A percentile compares a stretch with the other conserved stretches of the same genome.
Conservation (phyloP, 768 basidiomycete species). For the Amanita molliuscula region DNA sequence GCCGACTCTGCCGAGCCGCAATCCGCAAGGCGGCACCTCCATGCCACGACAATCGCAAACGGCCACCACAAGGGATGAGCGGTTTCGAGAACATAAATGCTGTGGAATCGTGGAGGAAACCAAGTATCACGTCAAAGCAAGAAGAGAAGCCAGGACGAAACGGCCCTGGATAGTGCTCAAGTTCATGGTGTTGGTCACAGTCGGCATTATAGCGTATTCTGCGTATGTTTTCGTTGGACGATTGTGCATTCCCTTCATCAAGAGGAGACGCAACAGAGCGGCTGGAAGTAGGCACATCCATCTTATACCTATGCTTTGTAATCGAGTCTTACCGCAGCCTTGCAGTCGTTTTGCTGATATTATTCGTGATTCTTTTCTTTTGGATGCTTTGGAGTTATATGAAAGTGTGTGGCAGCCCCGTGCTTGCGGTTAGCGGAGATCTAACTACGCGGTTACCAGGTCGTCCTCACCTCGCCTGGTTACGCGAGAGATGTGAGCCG, state of each 20-base stretch:
- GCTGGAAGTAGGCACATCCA: slow-evolving; percentile 54
- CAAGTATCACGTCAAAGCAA: slow-evolving; percentile 25
- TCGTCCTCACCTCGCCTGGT: slow-evolving; percentile 58
- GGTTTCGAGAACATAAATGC: slow-evolving; percentile 11
- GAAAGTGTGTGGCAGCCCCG: slow-evolving; percentile 34
- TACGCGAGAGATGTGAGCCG: slow-evolving; percentile 52
- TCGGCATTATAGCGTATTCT: slow-evolving; percentile 55
- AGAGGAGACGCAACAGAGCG: slow-evolving; percentile 33
- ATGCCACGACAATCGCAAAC: background rate
- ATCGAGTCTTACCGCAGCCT: slow-evolving; percentile 5
- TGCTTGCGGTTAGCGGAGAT: slow-evolving; percentile 1
- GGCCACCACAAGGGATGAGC: background rate
- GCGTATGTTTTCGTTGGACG: slow-evolving; percentile 72
- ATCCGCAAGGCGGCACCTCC: background rate
- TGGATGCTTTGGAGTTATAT: slow-evolving; percentile 75
- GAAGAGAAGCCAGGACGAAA: slow-evolving; percentile 29
- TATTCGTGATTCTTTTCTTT: slow-evolving; percentile 53
- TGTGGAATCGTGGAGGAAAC: slow-evolving; percentile 50
- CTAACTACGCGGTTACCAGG: slow-evolving; percentile 24
- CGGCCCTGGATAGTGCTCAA: slow-evolving; percentile 71
- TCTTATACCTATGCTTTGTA: background rate
- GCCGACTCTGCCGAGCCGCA: no score
- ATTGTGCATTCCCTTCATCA: slow-evolving; percentile 66
- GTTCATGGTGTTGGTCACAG: slow-evolving; percentile 46
- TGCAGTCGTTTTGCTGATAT: slow-evolving; percentile 55